Conservation (phyloP, 2,329 filamentous ascomycete species). For the Diaporthe citriasiana region DNA sequence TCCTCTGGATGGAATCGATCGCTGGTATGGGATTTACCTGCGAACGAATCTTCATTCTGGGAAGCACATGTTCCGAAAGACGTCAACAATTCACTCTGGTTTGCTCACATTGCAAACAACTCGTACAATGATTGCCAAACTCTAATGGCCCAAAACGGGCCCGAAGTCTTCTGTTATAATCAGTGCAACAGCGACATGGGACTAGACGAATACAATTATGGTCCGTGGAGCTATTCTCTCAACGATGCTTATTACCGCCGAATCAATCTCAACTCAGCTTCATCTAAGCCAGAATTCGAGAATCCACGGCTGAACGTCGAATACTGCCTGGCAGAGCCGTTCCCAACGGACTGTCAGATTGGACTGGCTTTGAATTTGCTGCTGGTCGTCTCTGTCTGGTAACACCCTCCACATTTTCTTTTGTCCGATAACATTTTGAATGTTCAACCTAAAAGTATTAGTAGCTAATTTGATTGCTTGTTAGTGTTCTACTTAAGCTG, state of each 20-base stretch:
- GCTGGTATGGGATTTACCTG: background rate
- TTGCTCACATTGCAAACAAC: background rate
- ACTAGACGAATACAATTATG: background rate
- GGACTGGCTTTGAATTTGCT: background rate
- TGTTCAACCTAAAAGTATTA: background rate
- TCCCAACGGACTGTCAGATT: background rate
- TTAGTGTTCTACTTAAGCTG: background rate
- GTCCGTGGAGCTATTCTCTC: background rate
- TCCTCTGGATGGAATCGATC: background rate
- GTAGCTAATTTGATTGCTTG: background rate
- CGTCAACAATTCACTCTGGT: background rate
- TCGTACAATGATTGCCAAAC: background rate
- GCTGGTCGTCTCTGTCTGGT: background rate
- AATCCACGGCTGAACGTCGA: background rate
- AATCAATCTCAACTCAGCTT: background rate
- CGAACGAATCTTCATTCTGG: background rate
- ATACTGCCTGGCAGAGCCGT: conserved; percentile 7
- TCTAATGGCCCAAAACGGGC: background rate
- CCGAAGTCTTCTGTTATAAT: background rate
- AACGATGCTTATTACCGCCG: rapidly evolving
- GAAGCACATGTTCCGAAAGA: background rate
- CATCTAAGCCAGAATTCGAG: background rate
- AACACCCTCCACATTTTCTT: background rate
- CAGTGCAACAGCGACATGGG: background rate
- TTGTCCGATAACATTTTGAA: background rate